Base-by-base conservation (phyloP, 2,329 filamentous ascomycete genomes). In the Akanthomyces uredinophilus region DNA sequence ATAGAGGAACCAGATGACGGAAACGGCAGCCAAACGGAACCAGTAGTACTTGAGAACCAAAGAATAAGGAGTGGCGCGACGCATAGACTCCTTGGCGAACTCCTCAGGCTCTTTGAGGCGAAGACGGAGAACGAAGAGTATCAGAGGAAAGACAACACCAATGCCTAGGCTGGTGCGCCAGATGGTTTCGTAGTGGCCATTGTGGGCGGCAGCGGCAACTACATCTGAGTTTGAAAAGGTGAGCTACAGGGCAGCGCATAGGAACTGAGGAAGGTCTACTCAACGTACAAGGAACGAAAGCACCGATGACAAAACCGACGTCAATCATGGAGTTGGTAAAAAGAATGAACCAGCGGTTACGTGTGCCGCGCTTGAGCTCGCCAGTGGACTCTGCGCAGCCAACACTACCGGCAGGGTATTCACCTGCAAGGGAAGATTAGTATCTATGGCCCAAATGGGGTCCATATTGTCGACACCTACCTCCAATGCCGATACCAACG, bases 311-410 rank as follows among this genome's bases (percentile, higher is more conserved):
- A 66, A 96, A 96, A 1, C 91, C 92, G 70, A 76, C 84, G 71
- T 96, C 91, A 64, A 96, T 96, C 80, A 92, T 90, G 27, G 89
- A 86, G 74, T 96, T 96, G 52, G 91, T 96, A 74, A 95, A 96
- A 66, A 96, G 81, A 68, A 94, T 91, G 71, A 93, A 97, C 91
- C 92, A 96, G 44, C 89, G 82, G 71, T 97, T 94, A n/a, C 93
- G 82, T 18, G 89, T 88, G 13, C 93, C 93, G 18, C 77, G 74
- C 73, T 92, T 91, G 63, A 97, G 79, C 71, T 96, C 91, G 24
- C 91, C 90, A 0, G 89, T 93, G 5, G 88, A 89, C 75, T 97
- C 93, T 3, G 92, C 91, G 59, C 87, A 90, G 2, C 89, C 90
- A 0, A 97, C 93, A 63, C 86, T 91, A 4, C 93, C 93, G 47